Conservation (phyloP, 768 basidiomycete species). For the Tricholoma furcatifolium region DNA sequence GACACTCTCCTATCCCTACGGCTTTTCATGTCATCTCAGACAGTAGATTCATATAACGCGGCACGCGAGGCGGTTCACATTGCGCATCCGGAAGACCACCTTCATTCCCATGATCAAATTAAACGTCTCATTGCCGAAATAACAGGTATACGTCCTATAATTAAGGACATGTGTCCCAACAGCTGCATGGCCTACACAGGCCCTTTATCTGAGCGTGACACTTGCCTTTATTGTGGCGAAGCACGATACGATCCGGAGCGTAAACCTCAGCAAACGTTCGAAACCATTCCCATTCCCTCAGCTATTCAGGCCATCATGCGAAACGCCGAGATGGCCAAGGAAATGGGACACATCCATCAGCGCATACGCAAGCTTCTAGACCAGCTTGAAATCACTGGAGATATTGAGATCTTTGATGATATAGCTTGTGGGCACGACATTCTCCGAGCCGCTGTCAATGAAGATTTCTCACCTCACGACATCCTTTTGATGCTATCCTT, state of each 20-base stretch:
- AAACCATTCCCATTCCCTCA: background rate
- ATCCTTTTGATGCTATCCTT: constrained; percentile 25
- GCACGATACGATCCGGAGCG: background rate
- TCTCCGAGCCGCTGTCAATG: background rate
- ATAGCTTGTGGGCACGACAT: background rate
- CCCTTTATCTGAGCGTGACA: too few relatives aligned
- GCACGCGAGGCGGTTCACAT: too few relatives aligned
- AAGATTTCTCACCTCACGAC: constrained; percentile 20
- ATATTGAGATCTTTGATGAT: background rate
- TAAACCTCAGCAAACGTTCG: background rate
- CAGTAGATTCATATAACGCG: too few relatives aligned
- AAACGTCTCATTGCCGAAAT: too few relatives aligned
- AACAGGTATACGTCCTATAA: too few relatives aligned
- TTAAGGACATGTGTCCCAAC: too few relatives aligned
- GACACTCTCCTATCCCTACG: background rate
- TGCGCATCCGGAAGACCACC: too few relatives aligned
- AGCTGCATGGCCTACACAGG: too few relatives aligned
- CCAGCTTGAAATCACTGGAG: background rate
- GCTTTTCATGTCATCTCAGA: too few relatives aligned
- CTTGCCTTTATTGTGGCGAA: too few relatives aligned
- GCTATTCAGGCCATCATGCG: constrained; percentile 1
- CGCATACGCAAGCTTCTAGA: background rate
- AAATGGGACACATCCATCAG: background rate
- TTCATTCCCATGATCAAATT: too few relatives aligned
- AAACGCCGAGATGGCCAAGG: background rate